A percentile compares a stretch with the other conserved stretches of the same genome.
These are phyloP conservation scores for Thelonectria discophora DNA, from an alignment of 2,329 filamentous ascomycete species.

Conservation along the genomic window DNA sequence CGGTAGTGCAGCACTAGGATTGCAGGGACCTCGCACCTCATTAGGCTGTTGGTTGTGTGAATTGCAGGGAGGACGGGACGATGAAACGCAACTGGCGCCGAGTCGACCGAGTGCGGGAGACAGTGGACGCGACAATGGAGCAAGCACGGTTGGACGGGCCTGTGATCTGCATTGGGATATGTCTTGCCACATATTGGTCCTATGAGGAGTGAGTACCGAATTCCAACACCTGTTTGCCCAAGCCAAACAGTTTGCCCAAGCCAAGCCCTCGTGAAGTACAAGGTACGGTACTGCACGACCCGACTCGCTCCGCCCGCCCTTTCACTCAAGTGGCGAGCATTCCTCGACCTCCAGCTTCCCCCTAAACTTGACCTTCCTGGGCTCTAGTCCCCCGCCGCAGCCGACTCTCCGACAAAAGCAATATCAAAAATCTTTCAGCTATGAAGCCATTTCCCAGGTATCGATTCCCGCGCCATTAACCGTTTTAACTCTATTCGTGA, in stretches of 20 bases:
- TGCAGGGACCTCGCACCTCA: neutral
- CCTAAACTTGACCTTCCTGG: neutral
- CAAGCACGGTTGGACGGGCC: neutral
- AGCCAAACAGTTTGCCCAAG: too few species aligned
- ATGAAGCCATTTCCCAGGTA: neutral
- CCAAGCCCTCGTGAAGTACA: too few species aligned
- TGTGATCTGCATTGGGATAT: too few species aligned
- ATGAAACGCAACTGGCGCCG: neutral
- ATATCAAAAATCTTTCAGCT: neutral
- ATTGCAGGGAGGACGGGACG: neutral
- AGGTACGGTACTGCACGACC: too few species aligned
- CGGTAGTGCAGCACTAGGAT: neutral
- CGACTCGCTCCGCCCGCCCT: too few species aligned
- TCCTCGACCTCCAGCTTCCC: neutral
- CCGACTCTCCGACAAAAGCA: neutral
- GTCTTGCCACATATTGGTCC: too few species aligned
- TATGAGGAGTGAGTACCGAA: neutral
- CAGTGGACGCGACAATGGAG: neutral
- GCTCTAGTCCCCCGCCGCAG: neutral
- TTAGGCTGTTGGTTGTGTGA: neutral
- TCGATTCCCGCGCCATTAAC: neutral
- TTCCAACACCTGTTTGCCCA: neutral
- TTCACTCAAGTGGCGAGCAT: neutral
- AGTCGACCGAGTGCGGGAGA: neutral
- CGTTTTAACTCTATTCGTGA: neutral